Evolutionary conservation across 176 grass and related monocot species (phyloP).

Genomic region (Coix lacrymajobi): DNA sequence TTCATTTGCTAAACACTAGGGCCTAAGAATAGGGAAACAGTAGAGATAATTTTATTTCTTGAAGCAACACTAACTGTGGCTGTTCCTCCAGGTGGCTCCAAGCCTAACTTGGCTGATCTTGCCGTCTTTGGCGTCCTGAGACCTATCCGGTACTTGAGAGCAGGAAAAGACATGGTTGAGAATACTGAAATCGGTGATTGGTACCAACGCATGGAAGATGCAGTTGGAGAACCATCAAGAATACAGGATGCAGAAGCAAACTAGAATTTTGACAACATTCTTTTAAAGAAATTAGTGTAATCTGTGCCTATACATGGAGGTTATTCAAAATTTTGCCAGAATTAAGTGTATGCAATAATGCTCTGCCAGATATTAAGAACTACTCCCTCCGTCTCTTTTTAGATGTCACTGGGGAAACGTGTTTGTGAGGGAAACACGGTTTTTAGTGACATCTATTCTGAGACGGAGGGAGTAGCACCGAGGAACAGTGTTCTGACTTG

Average conservation of each 20-base stretch:
- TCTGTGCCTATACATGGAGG: background rate
- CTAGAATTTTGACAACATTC: background rate
- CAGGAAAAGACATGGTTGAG: conserved; percentile 91
- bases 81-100: conserved; percentile 59
- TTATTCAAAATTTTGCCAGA: background rate
- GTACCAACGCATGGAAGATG: conserved; percentile 86
- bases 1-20: background rate
- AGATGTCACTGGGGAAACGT: no score
- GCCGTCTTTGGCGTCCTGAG: conserved; percentile 91
- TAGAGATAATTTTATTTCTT: background rate
- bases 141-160: conserved; percentile 69
- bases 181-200: conserved; percentile 80
- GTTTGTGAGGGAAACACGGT: no score
- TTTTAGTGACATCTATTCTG: no score
- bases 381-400: no score
- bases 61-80: background rate
- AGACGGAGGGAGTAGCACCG: no score
- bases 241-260: conserved; percentile 36
- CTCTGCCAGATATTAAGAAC: background rate
- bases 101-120: conserved; percentile 91
- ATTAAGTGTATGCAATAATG: conserved; percentile 1
- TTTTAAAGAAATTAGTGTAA: background rate
- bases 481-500: background rate
- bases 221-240: conserved; percentile 72
- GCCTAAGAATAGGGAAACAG: background rate